Base-by-base conservation (phyloP, 345 rosid genomes). In the Firmiana major region DNA sequence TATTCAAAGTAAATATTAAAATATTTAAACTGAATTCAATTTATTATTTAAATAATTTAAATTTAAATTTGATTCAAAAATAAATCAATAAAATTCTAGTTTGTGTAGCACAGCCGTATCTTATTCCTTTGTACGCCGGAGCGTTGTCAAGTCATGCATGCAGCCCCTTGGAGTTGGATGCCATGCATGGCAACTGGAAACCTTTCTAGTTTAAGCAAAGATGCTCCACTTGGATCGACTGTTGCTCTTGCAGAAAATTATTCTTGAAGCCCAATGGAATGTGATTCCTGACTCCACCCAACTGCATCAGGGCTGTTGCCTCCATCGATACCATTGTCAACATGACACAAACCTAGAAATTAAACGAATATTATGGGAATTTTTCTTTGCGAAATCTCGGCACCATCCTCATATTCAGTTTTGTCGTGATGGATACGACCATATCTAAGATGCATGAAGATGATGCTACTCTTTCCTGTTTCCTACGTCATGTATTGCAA, bases 211-310 rank as follows among this genome's bases (percentile, higher is more conserved):
- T 59, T 24, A 24, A 12, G 28, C 60, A 22, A 22, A 58, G 66
- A 62, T 28, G 40, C 66, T 28, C n/a, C 66, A 62, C 66, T 62
- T 28, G 34, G 31, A 62, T 15, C 66, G 42, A 62, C 42, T 31
- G 6, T 28, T 26, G 36, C 3, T 60, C 11, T 38, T 26, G 16
- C 17, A 51, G 6, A 24, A 49, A 70, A 45, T 69, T 55, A 22
- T 58, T 70, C 59, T 13, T 0, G 9, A 11, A 38, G 46, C 40
- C 34, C 28, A n/a, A 51, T 48, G 70, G 78, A 75, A 75, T 49
- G 22, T 63, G 72, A 64, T 75, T 75, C 71, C 72, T 64, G 24
- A 64, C 53, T 75, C 53, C 78, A 64, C 78, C 26, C 58, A 74
- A 15, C 5, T 45, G 15, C 55, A 24, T 19, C 45, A 28, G 9